These are phyloP conservation scores for Schrenkiella parvula DNA, from an alignment of 345 rosid species.

Conservation along the genomic window DNA sequence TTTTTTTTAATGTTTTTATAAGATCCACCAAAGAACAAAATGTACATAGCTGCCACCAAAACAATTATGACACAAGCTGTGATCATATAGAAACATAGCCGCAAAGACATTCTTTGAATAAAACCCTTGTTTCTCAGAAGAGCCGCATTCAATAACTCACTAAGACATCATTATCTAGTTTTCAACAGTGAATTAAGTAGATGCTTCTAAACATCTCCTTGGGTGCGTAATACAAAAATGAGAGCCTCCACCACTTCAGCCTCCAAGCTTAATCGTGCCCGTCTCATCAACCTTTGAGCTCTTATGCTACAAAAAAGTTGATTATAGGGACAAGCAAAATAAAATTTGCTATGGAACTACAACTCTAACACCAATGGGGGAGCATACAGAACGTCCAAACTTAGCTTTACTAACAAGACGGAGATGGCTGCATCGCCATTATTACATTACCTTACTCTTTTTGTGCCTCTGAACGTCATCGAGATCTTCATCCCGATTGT, in stretches of 20 bases:
- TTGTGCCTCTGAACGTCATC: constrained; percentile 74
- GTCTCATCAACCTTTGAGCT: constrained; percentile 69
- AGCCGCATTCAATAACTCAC: background rate
- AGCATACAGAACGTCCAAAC: background rate
- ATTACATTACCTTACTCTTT: constrained; percentile 73
- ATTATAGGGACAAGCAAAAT: background rate
- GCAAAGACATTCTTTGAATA: background rate
- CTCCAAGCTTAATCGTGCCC: constrained; percentile 59
- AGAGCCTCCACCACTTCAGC: constrained; percentile 40
- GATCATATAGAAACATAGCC: background rate
- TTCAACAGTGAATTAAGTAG: constrained; percentile 34
- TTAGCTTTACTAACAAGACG: constrained; percentile 7
- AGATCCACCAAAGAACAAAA: background rate
- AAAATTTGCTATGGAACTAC: background rate
- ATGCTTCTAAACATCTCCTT: constrained; percentile 37
- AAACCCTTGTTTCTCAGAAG: background rate
- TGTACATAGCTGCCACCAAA: constrained; percentile 8
- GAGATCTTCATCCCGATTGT: constrained; percentile 66
- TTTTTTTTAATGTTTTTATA: too few relatives aligned
- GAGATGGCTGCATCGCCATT: background rate
- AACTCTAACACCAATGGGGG: background rate
- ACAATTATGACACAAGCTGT: background rate
- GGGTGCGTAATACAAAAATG: constrained; percentile 1
- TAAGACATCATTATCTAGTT: background rate
- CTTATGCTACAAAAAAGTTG: constrained; percentile 37